phyloP scores from a whole-genome alignment of 495 filamentous ascomycete species.

The Hypomontagnella monticulosa region DNA sequence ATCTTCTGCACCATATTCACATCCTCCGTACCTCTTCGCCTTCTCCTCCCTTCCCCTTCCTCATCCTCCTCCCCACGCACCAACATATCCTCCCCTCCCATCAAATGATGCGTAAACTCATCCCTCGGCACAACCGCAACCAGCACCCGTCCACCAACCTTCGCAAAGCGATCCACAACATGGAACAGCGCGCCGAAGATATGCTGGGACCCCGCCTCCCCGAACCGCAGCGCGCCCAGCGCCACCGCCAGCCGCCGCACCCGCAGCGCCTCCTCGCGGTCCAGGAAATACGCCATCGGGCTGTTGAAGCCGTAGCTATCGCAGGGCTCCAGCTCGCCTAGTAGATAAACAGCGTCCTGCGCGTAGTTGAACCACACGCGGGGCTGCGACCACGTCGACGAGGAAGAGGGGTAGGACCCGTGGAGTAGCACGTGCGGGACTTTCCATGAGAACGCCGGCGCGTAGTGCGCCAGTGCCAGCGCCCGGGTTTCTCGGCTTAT shows the following conservation, averaged over 20 bases:
- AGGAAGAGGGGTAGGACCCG: background rate
- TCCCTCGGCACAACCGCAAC: constrained; percentile 48
- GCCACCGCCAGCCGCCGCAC: constrained; percentile 49
- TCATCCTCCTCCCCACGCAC: constrained; percentile 8
- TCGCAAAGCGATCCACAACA: constrained; percentile 51
- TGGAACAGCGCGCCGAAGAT: constrained; percentile 55
- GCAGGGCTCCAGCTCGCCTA: constrained; percentile 55
- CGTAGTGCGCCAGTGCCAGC: constrained; percentile 54
- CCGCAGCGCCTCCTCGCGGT: constrained; percentile 46
- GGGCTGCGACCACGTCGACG: constrained; percentile 35
- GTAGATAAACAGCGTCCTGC: constrained; percentile 51
- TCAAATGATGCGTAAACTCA: constrained; percentile 40
- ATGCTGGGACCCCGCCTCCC: constrained; percentile 44
- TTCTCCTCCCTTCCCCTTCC: background rate
- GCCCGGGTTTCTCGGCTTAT: constrained; percentile 53
- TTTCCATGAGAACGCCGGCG: constrained; percentile 54
- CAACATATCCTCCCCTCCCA: constrained; percentile 31
- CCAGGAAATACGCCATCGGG: constrained; percentile 55
- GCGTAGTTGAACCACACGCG: constrained; percentile 53
- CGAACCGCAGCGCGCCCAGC: constrained; percentile 48
- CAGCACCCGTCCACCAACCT: constrained; percentile 39
- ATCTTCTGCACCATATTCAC: constrained; percentile 54
- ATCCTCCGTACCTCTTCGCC: constrained; percentile 1
- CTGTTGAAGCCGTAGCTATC: constrained; percentile 53
- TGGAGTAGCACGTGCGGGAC: constrained; percentile 40